Conservation (phyloP, 2,329 filamentous ascomycete genomes). For the Fusarium oxysporum region DNA sequence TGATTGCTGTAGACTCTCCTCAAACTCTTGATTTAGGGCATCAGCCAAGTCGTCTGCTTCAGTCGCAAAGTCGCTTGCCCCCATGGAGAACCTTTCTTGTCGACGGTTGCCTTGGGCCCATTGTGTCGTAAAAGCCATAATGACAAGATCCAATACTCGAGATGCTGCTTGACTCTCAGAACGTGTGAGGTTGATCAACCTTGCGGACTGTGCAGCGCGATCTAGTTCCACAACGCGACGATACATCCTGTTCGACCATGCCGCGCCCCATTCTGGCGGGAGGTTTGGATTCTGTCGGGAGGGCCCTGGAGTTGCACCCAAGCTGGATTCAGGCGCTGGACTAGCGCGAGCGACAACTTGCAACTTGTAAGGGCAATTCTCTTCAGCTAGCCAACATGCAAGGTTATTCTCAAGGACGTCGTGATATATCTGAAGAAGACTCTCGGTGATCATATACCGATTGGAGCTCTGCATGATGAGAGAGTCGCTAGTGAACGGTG, state of each 20-base stretch:
- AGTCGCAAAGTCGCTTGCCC: accelerated
- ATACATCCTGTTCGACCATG: neutral
- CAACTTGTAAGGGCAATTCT: neutral
- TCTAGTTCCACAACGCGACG: neutral
- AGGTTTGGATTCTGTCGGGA: neutral
- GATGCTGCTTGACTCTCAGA: neutral
- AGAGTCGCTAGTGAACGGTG: neutral
- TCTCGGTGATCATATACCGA: neutral
- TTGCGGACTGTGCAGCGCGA: neutral
- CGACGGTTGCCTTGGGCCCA: neutral
- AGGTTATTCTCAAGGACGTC: neutral
- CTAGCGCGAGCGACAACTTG: neutral
- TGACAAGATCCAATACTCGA: accelerated
- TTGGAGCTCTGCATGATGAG: neutral
- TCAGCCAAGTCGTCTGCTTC: neutral
- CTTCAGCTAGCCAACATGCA: neutral
- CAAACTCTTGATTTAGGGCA: neutral
- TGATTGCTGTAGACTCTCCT: neutral
- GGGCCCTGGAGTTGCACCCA: neutral
- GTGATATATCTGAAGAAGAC: neutral
- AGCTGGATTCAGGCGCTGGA: accelerated
- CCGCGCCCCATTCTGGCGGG: neutral
- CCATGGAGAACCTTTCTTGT: neutral
- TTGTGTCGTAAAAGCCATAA: neutral
- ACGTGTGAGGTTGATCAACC: accelerated